These are phyloP conservation scores for Magnusiomyces tetraspermus DNA, from an alignment of 1,139 yeast species.

Conservation along the genomic window DNA sequence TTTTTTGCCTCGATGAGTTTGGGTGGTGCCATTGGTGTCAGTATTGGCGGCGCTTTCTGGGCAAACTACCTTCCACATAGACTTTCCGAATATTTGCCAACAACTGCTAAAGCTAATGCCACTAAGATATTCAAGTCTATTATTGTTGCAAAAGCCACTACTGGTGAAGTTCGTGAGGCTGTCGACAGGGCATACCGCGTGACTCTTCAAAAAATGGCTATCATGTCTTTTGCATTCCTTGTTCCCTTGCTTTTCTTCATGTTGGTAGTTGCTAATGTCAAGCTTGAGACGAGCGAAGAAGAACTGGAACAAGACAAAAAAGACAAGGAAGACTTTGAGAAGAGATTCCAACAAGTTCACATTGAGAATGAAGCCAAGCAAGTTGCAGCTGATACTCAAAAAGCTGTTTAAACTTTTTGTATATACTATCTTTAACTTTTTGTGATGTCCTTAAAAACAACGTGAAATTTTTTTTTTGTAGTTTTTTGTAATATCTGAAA, in stretches of 20 bases:
- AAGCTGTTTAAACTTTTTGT: not conserved
- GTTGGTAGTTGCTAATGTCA: conserved; percentile 9
- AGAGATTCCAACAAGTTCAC: not conserved
- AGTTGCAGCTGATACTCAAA: not conserved
- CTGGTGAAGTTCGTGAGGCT: conserved; percentile 4
- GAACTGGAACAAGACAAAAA: not conserved
- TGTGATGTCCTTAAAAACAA: not conserved
- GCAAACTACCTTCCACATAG: conserved; percentile 22
- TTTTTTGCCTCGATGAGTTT: conserved; percentile 19
- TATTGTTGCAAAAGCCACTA: conserved; percentile 7
- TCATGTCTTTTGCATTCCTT: conserved; percentile 9
- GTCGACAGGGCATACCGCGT: conserved; percentile 9
- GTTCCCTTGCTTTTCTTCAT: conserved; percentile 12
- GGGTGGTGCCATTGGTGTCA: conserved; percentile 30
- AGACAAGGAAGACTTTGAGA: not conserved
- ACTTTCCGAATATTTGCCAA: conserved; percentile 18
- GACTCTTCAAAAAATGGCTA: conserved; percentile 11
- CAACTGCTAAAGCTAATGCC: conserved; percentile 8
- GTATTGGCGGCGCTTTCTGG: conserved; percentile 30
- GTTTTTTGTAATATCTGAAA: too few species aligned
- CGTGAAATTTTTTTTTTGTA: not conserved
- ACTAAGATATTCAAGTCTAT: conserved; percentile 12
- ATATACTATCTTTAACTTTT: not conserved
- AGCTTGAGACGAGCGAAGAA: conserved; percentile 7
- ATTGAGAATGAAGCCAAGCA: not conserved